Base-by-base conservation (phyloP, 441 rosid species). In the Gossypium aridum region DNA sequence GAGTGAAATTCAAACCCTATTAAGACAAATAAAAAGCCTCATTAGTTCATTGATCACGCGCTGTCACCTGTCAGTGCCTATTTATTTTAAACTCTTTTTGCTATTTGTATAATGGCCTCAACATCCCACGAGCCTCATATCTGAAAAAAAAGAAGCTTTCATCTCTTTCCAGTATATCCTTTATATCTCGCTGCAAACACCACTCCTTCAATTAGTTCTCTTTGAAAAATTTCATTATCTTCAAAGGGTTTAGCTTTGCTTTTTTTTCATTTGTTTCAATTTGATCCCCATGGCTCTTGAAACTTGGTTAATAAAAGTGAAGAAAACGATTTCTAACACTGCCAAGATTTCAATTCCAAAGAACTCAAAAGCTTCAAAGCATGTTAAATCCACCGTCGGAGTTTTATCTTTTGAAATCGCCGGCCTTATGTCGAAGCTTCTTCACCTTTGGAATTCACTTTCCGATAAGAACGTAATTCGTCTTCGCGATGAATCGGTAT, bases 371-470 rank as follows among this genome's bases (percentile, higher is more conserved):
- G 47, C 82, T 2, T 60, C 79, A 2, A 72, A 75, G 63, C 47
- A 69, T 51, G 39, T 6, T 34, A 86, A 83, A 75, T 75, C 83
- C 7, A 75, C 77, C 65, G 83, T 92, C 12, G 96, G 93, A 1
- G 86, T 96, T 17, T 72, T 93, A 31, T 88, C 97, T 0, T 92
- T 93, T 47, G 99, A 96, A 80, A 81, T 88, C 26, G 89, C 99
- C 3, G 84, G 90, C 43, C 80, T 93, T 77, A 92, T 93, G 94
- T 88, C 99, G 0, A 96, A 91, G 88, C 85, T 93, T 72, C 88
- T 93, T 74, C 93, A 92, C 20, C 79, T 91, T 6, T 88, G 93
- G 88, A 85, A 82, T 51, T 88, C 96, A 68, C 88, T 96, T 19
- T 86, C 98, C 17, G 97, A 96, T 78, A 82, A 87, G 47, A 89